phyloP scores from a whole-genome alignment of 192 early-diverging fungal species.

The Dissophora globulifera region DNA sequence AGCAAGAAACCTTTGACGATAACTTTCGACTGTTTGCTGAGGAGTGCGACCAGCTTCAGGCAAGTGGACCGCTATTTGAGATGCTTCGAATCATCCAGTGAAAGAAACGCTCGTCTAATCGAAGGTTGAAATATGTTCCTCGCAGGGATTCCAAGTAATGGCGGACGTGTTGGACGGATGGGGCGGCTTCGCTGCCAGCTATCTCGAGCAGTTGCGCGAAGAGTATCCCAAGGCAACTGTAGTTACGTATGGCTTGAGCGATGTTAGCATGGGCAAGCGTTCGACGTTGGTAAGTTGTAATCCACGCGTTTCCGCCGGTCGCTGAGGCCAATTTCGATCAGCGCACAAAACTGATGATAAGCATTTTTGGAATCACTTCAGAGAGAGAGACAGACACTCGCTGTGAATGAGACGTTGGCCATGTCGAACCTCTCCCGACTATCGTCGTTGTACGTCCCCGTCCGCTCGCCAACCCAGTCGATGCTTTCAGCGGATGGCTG shows the following conservation, averaged over 20 bases:
- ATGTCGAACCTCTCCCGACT: conserved; percentile 51
- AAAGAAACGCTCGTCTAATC: neutral
- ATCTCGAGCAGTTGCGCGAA: conserved; percentile 69
- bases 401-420: conserved; percentile 54
- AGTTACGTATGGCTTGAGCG: conserved; percentile 65
- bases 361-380: neutral
- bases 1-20: conserved; percentile 62
- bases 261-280: conserved; percentile 25
- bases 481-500: conserved; percentile 22
- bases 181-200: conserved; percentile 73
- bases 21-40: conserved; percentile 63
- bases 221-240: conserved; percentile 76
- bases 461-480: conserved; percentile 48
- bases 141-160: conserved; percentile 78
- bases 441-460: conserved; percentile 64
- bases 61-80: neutral
- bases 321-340: too few relatives aligned
- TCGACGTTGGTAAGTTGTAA: conserved; percentile 15
- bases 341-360: neutral
- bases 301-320: too few relatives aligned
- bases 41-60: conserved; percentile 68
- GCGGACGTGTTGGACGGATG: conserved; percentile 72
- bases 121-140: neutral
- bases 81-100: neutral
- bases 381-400: conserved; percentile 42